Evolutionary conservation across 2,329 filamentous ascomycete genomes (phyloP), one percentile per base, ranked within the genome.

Genomic region (Tolypocladium ovalisporum): DNA sequence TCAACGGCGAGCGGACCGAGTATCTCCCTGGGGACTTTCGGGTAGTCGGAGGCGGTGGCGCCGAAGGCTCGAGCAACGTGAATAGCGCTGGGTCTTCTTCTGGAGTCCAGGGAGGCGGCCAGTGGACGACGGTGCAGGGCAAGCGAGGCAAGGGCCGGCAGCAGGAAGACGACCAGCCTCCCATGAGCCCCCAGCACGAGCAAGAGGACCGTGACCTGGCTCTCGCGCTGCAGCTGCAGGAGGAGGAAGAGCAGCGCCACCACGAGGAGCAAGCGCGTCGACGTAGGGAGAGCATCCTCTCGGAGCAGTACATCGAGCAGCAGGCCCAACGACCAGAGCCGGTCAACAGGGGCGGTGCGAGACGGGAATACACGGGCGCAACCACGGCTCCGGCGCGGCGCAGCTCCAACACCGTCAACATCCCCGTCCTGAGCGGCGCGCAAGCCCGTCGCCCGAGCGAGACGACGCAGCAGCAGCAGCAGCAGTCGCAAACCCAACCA

Each of bases 1-100:
- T 96, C 27, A 94, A 86, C 55, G 94, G 94, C 9, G 87, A 89
- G 65, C 82, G 82, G 17, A 86, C 89, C 2, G 89, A 92, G 67
- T 90, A 95, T 65, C 90, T 90, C 63, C 90, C 91, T 0, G 94
- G 94, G 1, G 92, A 97, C 66, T 97, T 97, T 71, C 83, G 87
- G 36, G 79, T 88, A 0, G 89, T 97, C n/a, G 86, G 90, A 86
- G 63, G 73, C 68, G 58, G 62, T 29, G 58, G 63, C 58, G 55
- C 56, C 58, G 57, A 60, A 12, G 62, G 62, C 5, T 57, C 62
- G 4, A 63, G 62, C 22, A 62, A 59, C 24, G 56, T 55, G 22
- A 57, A 56, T 8, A 61, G 59, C 37, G 47, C 29, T 22, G 27
- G 29, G 13, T 9, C 27, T 22, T 57, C 61, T 12, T 56, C 61